A percentile compares a stretch with the other conserved stretches of the same genome.
These are phyloP conservation scores for Venturia asperata DNA, from an alignment of 2,329 filamentous ascomycete genomes.

Conservation along the genomic window DNA sequence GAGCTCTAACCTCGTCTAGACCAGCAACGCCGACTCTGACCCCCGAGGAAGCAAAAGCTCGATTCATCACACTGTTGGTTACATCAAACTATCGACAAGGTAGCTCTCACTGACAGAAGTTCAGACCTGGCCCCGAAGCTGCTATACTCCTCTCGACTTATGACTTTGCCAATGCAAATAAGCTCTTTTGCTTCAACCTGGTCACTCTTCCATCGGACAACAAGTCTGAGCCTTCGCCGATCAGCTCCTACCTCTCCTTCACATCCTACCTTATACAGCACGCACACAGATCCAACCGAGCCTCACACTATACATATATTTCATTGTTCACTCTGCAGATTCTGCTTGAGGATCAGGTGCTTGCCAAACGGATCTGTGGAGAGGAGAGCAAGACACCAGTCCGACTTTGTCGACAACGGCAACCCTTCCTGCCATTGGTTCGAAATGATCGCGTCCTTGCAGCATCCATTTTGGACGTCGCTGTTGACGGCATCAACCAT, in stretches of 20 bases:
- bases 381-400: constrained; percentile 67
- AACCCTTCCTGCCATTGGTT: constrained; percentile 73
- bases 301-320: constrained; percentile 75
- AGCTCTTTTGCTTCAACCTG: constrained; percentile 83
- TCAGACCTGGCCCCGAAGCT: constrained; percentile 69
- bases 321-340: constrained; percentile 80
- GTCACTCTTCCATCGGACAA: constrained; percentile 55
- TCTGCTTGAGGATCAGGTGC: constrained; percentile 72
- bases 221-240: constrained; percentile 62
- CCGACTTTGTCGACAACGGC: constrained; percentile 80
- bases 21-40: constrained; percentile 55
- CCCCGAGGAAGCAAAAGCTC: constrained; percentile 70
- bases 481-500: constrained; percentile 88
- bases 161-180: constrained; percentile 91
- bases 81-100: constrained; percentile 3
- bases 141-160: constrained; percentile 79
- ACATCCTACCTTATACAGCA: constrained; percentile 92
- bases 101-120: constrained; percentile 22
- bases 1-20: constrained; percentile 60
- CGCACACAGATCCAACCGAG: constrained; percentile 72
- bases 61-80: constrained; percentile 71
- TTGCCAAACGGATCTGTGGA: constrained; percentile 78
- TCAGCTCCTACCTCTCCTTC: constrained; percentile 76
- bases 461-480: constrained; percentile 71
- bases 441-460: constrained; percentile 66